These are phyloP conservation scores for Chloranthus sessilifolius DNA, from an alignment of 164 flowering plant species.

Conservation along the genomic window DNA sequence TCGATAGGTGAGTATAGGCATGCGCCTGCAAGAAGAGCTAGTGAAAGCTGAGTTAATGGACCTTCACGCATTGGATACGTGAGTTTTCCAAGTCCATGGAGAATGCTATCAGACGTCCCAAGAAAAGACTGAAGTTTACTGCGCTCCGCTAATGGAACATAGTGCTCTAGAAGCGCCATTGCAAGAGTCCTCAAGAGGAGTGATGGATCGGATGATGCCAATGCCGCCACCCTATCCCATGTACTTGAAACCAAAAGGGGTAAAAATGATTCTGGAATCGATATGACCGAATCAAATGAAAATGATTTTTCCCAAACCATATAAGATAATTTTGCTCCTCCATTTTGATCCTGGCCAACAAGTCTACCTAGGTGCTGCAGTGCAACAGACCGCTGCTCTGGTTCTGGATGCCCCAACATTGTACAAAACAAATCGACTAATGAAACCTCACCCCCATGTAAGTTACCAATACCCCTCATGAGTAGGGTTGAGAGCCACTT, in stretches of 20 bases:
- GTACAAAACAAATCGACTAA: constrained; percentile 49
- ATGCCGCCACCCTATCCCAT: constrained; percentile 64
- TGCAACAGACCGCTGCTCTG: constrained; percentile 75
- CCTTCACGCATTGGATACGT: constrained; percentile 44
- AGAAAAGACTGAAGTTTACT: constrained; percentile 65
- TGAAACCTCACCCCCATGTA: constrained; percentile 33
- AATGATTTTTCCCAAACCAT: constrained; percentile 13
- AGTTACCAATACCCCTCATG: constrained; percentile 36
- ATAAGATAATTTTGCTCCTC: constrained; percentile 14
- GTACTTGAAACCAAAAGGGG: constrained; percentile 52
- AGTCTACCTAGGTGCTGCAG: constrained; percentile 57
- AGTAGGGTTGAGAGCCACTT: constrained; percentile 64
- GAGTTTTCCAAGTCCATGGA: constrained; percentile 46
- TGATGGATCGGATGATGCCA: constrained; percentile 68
- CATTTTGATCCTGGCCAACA: constrained; percentile 44
- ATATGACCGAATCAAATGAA: constrained; percentile 19
- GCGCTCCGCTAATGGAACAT: constrained; percentile 52
- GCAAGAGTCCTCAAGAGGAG: constrained; percentile 54
- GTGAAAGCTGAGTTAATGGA: constrained; percentile 49
- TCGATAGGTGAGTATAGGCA: constrained; percentile 67
- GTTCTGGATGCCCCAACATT: constrained; percentile 74
- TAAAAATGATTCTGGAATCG: constrained; percentile 39
- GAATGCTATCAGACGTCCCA: constrained; percentile 49
- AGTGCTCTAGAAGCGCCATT: constrained; percentile 51
- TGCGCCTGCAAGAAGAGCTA: constrained; percentile 67